Evolutionary conservation across 257 asterid species (phyloP).

Genomic region (Petunia axillaris): DNA sequence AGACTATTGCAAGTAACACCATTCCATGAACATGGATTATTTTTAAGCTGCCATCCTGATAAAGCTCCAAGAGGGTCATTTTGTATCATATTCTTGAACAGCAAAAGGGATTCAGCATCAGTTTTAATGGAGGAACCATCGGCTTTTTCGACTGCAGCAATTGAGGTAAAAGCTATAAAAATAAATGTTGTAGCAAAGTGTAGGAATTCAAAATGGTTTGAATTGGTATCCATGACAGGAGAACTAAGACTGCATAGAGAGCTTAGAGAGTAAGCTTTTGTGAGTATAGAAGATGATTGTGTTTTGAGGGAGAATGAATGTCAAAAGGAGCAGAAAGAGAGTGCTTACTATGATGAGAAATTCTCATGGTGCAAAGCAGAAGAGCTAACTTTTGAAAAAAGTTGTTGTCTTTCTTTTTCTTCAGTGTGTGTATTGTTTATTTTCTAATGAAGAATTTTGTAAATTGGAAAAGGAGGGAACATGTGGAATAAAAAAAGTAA

Average conservation of each 20-base stretch:
- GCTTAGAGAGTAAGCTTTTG: constrained; percentile 32
- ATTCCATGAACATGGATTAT: constrained; percentile 67
- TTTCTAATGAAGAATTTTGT: constrained; percentile 34
- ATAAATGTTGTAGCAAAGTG: constrained; percentile 34
- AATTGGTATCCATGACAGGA: constrained; percentile 45
- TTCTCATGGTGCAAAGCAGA: constrained; percentile 48
- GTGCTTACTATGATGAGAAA: constrained; percentile 63
- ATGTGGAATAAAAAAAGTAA: constrained; percentile 34
- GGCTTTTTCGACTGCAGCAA: constrained; percentile 28
- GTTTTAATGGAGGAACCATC: constrained; percentile 45
- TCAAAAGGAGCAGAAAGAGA: constrained; percentile 37
- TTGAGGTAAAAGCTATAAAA: constrained; percentile 28
- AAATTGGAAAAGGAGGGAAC: constrained; percentile 65
- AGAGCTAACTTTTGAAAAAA: constrained; percentile 55
- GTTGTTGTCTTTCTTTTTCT: constrained; percentile 43
- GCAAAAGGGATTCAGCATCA: constrained; percentile 65
- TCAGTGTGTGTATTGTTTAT: background rate
- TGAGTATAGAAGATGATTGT: constrained; percentile 24
- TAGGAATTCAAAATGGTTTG: constrained; percentile 29
- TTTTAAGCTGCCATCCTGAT: constrained; percentile 60
- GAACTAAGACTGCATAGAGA: constrained; percentile 1
- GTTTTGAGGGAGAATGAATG: constrained; percentile 22
- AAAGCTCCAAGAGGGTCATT: constrained; percentile 62
- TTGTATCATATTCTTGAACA: constrained; percentile 80
- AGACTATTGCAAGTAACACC: constrained; percentile 64